phyloP scores from a whole-genome alignment of 2,329 filamentous ascomycete genomes.

The Colletotrichum orchidophilum region DNA sequence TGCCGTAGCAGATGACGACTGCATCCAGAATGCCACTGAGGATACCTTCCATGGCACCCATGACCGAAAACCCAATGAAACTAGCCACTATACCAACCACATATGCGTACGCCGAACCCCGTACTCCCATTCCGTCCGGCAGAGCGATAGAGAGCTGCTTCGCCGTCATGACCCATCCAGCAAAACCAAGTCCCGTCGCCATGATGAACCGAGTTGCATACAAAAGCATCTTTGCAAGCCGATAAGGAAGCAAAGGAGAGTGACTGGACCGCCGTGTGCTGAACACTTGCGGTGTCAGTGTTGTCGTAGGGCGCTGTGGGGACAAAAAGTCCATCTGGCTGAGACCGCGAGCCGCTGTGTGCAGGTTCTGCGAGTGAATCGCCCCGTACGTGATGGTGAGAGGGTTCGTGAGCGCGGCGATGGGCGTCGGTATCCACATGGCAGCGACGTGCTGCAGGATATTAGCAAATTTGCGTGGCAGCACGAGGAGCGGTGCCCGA shows the following conservation, averaged over 20 bases:
- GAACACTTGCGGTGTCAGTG: constrained; percentile 66
- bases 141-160: constrained; percentile 74
- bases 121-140: constrained; percentile 63
- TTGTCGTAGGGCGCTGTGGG: constrained; percentile 77
- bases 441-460: constrained; percentile 79
- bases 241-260: constrained; percentile 78
- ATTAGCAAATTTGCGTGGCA: constrained; percentile 74
- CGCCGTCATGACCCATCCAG: constrained; percentile 95
- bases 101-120: constrained; percentile 92
- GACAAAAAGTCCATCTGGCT: constrained; percentile 85
- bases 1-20: constrained; percentile 92
- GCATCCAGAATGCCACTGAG: constrained; percentile 88
- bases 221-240: constrained; percentile 88
- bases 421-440: constrained; percentile 83
- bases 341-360: constrained; percentile 80
- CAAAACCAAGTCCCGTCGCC: constrained; percentile 88
- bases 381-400: constrained; percentile 92
- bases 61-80: constrained; percentile 92
- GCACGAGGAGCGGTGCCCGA: constrained; percentile 83
- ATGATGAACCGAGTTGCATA: constrained; percentile 93
- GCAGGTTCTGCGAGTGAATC: constrained; percentile 88
- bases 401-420: constrained; percentile 88
- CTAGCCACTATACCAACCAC: constrained; percentile 91
- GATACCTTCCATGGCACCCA: constrained; percentile 91
- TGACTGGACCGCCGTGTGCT: constrained; percentile 40